Conservation (phyloP, 306 rosid genomes). For the Casuarina cunninghamiana region DNA sequence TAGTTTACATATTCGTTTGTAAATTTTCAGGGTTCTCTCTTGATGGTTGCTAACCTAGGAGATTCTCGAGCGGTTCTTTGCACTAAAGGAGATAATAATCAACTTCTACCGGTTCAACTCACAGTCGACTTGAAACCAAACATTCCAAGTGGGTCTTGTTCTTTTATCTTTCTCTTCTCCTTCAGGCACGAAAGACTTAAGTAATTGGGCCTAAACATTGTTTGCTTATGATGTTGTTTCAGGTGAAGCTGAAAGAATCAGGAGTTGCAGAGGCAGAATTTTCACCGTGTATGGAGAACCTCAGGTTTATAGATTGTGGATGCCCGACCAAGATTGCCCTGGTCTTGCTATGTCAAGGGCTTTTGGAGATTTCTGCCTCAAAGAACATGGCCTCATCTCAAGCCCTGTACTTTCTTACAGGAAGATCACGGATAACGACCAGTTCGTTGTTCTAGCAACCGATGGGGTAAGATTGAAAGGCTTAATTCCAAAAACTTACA, state of each 20-base stretch:
- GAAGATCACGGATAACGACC: slow-evolving; percentile 57
- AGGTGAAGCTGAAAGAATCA: slow-evolving; percentile 89
- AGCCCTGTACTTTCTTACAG: slow-evolving; percentile 66
- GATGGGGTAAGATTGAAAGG: slow-evolving; percentile 65
- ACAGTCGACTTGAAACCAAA: slow-evolving; percentile 89
- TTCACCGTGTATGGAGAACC: slow-evolving; percentile 76
- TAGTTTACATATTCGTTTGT: not conserved
- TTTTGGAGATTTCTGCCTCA: slow-evolving; percentile 90
- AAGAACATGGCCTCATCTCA: slow-evolving; percentile 87
- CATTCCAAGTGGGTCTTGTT: slow-evolving; percentile 57
- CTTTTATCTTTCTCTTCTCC: not conserved
- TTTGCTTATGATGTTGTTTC: slow-evolving; percentile 20
- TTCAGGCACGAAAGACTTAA: slow-evolving; percentile 4
- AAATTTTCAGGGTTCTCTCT: slow-evolving; percentile 59
- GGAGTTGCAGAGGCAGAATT: slow-evolving; percentile 65
- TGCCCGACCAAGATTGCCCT: slow-evolving; percentile 91
- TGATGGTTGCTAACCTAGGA: slow-evolving; percentile 81
- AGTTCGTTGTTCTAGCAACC: slow-evolving; percentile 81
- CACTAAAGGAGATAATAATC: slow-evolving; percentile 58
- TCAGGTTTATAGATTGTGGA: slow-evolving; percentile 80
- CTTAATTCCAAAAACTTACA: not conserved
- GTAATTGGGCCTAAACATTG: not conserved
- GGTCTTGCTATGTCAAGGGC: slow-evolving; percentile 98
- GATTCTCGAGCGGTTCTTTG: slow-evolving; percentile 95
- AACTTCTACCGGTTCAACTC: slow-evolving; percentile 68